Base-by-base conservation (phyloP, 2,329 filamentous ascomycete species). In the Torrubiella hemipterigena region DNA sequence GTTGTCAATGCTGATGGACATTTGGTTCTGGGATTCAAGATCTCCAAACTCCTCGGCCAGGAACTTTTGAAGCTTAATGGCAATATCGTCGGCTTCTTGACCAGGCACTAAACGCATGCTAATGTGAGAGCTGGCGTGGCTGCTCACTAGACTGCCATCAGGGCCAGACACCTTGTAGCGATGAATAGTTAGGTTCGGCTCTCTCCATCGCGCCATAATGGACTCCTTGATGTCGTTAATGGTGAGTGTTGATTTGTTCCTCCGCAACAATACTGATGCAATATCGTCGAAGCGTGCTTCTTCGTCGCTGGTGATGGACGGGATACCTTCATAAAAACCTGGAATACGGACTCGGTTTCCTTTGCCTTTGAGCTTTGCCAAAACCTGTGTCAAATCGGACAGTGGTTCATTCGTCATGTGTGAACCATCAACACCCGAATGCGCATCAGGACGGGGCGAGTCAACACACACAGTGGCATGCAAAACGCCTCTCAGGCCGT, bases 401-500 rank as follows among this genome's bases (percentile, higher is more conserved):
- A 96, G 63, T 1, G 89, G 84, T 50, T 98, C 91, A 37, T 94
- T 84, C 37, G 91, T 73, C 58, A 93, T 72, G 38, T 82, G 77
- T 38, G 86, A 94, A 23, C 91, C 91, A 47, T 96, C 89, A n/a
- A 98, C 89, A 46, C 91, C 91, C 38, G 85, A 93, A 55, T 98
- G 91, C 3, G 93, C 69, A 54, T 98, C 91, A 0, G 87, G 86
- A 39, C 83, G 77, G 31, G 76, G 74, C 35, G 86, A 93, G 41
- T 93, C 80, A 17, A 98, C 77, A 38, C 86, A 81, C 6, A 96
- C 70, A 0, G 85, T 94, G 5, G 87, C 89, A 51, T 96, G 89
- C 15, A 98, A 78, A 17, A 98, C 89, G 16, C 91, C 91, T 29
- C 91, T 76, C 6, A 96, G 68, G 2, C 91, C 91, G 39, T 98